A percentile compares a stretch with the other conserved stretches of the same genome.
Conservation (phyloP, 441 rosid genomes). For the Brassica hybrid region DNA sequence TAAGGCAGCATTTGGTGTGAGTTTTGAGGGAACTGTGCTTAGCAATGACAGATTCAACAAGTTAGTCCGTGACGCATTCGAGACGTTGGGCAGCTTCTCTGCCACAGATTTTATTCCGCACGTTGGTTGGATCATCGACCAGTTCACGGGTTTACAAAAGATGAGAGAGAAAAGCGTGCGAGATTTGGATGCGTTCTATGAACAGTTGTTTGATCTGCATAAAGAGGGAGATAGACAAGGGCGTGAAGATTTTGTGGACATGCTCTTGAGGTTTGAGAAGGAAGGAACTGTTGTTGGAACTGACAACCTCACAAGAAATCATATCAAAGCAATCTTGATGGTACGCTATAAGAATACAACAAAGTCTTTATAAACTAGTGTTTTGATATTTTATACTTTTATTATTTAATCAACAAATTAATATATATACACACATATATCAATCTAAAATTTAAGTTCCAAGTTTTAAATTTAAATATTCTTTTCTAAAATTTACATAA, state of each 20-base stretch:
- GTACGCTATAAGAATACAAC: constrained; percentile 3
- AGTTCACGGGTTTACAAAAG: constrained; percentile 44
- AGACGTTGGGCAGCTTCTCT: constrained; percentile 46
- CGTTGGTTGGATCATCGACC: constrained; percentile 57
- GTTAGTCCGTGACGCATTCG: constrained; percentile 44
- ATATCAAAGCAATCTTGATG: constrained; percentile 58
- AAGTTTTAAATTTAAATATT: too few relatives aligned
- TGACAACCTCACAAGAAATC: constrained; percentile 42
- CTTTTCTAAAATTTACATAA: not conserved
- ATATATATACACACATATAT: not conserved
- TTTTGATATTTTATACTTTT: too few relatives aligned
- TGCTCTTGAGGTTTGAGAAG: constrained; percentile 50
- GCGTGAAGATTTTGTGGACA: constrained; percentile 56
- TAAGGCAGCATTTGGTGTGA: not conserved
- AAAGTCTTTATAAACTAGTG: too few relatives aligned
- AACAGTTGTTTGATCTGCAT: constrained; percentile 53
- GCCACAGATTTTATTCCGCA: constrained; percentile 52
- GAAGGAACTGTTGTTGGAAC: constrained; percentile 43
- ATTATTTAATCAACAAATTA: not conserved
- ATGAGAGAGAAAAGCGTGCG: constrained; percentile 43
- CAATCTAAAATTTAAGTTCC: not conserved
- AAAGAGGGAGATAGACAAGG: constrained; percentile 30
- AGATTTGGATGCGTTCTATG: constrained; percentile 45
- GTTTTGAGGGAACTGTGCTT: not conserved
- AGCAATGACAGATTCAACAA: constrained; percentile 34